These are phyloP conservation scores for Russula sp. DNA, from an alignment of 768 basidiomycete species.

Conservation along the genomic window DNA sequence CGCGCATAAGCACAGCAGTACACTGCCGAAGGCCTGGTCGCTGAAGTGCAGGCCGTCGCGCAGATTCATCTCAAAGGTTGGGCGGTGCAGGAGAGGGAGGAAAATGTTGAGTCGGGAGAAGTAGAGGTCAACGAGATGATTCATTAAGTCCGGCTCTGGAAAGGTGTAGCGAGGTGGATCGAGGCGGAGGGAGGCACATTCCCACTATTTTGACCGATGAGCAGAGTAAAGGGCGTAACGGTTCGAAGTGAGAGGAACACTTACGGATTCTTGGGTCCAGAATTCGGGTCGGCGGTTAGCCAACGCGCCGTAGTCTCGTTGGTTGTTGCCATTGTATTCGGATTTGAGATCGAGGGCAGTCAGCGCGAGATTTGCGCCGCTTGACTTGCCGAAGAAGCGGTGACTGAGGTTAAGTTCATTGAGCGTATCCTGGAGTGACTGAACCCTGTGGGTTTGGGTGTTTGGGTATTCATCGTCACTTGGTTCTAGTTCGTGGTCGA, in stretches of 20 bases:
- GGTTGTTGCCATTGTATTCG: conserved; percentile 36
- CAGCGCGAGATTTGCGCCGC: conserved; percentile 43
- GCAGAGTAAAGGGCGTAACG: neutral
- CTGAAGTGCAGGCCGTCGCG: conserved; percentile 41
- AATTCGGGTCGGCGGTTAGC: conserved; percentile 45
- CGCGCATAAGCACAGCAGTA: conserved; percentile 53
- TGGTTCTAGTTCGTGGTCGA: conserved; percentile 21
- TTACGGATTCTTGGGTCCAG: conserved; percentile 49
- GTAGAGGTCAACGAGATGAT: conserved; percentile 47
- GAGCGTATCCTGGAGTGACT: conserved; percentile 36
- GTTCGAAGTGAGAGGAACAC: conserved; percentile 27
- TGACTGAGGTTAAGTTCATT: conserved; percentile 35
- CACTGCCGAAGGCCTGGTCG: conserved; percentile 44
- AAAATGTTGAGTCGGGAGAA: conserved; percentile 45
- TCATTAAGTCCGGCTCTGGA: conserved; percentile 40
- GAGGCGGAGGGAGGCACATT: conserved; percentile 5
- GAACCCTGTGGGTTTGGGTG: conserved; percentile 21
- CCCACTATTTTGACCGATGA: conserved; percentile 19
- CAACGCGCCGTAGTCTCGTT: conserved; percentile 24
- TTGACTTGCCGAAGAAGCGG: conserved; percentile 45
- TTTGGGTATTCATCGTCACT: conserved; percentile 35
- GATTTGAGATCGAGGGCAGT: conserved; percentile 45
- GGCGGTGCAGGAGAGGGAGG: conserved; percentile 49
- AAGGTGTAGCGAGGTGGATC: conserved; percentile 30
- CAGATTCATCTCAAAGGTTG: conserved; percentile 44